Evolutionary conservation across 371 early-diverging fungal species (phyloP).

Genomic region (Parasitella parasitica): DNA sequence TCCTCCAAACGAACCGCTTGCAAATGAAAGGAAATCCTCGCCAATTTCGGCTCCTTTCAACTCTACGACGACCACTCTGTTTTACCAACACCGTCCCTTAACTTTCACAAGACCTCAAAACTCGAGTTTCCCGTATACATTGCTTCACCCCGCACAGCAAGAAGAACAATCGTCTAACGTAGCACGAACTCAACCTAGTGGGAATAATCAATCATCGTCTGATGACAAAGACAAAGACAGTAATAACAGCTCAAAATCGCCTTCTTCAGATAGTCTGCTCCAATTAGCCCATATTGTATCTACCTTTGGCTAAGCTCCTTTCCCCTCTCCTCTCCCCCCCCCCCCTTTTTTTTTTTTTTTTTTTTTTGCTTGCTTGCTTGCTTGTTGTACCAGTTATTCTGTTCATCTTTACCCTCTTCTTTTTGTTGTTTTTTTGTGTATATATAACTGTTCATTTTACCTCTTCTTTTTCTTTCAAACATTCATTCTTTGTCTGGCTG

Average conservation of each 20-base stretch:
- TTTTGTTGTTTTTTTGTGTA: neutral
- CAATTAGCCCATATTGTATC: conserved; percentile 45
- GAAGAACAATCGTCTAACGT: conserved; percentile 7
- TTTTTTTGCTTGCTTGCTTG: neutral
- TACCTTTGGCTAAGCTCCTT: conserved; percentile 41
- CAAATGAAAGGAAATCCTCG: neutral
- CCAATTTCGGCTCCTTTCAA: neutral
- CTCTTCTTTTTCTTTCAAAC: neutral
- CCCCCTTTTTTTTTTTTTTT: neutral
- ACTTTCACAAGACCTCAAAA: conserved; percentile 17
- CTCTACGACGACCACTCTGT: neutral
- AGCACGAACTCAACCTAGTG: conserved; percentile 16
- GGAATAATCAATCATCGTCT: conserved; percentile 2
- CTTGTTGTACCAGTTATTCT: neutral
- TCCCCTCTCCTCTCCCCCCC: too few species aligned
- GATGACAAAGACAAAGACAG: conserved; percentile 2
- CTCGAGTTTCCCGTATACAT: conserved; percentile 26
- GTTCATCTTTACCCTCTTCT: neutral
- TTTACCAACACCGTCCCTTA: conserved; percentile 37
- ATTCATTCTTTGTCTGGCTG: neutral
- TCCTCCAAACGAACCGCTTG: neutral
- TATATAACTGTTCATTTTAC: neutral
- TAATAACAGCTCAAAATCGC: neutral
- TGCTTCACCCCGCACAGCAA: conserved; percentile 31
- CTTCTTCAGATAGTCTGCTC: conserved; percentile 24